Conservation (phyloP, 2,329 filamentous ascomycete genomes). For the Pseudogymnoascus sp. region DNA sequence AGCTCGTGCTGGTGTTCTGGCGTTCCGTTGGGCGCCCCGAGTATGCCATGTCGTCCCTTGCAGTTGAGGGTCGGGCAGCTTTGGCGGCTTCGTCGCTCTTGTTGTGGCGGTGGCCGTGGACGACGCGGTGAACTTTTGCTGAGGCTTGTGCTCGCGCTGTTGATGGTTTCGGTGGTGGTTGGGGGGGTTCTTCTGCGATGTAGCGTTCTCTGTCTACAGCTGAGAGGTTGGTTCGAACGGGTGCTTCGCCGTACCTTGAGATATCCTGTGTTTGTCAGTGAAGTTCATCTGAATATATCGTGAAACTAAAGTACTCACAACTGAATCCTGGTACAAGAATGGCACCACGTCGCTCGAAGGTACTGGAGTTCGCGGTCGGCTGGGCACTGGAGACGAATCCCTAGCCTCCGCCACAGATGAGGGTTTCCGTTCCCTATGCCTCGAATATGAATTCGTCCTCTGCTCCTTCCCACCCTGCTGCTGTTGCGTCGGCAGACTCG, state of each 20-base stretch:
- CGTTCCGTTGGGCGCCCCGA: conserved; percentile 42
- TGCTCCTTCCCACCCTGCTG: conserved; percentile 47
- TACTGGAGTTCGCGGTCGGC: conserved; percentile 74
- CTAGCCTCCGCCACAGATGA: conserved; percentile 67
- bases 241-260: conserved; percentile 67
- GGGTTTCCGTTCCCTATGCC: conserved; percentile 69
- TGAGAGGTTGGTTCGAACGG: conserved; percentile 61
- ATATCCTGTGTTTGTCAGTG: conserved; percentile 49
- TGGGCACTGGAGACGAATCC: conserved; percentile 67
- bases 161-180: conserved; percentile 50
- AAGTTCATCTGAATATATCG: conserved; percentile 15
- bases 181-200: conserved; percentile 41
- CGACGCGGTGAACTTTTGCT: conserved; percentile 53
- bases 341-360: conserved; percentile 91
- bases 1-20: not conserved
- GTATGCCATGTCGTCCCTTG: not conserved
- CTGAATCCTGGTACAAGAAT: conserved; percentile 87
- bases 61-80: conserved; percentile 56
- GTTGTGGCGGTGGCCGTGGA: conserved; percentile 60
- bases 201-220: conserved; percentile 64
- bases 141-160: conserved; percentile 52
- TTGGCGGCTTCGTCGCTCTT: conserved; percentile 61
- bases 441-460: conserved; percentile 53
- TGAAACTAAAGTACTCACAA: conserved; percentile 46
- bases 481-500: conserved; percentile 44